Percentiles rank a stretch among this genome's conserved stretches.
phyloP scores from a whole-genome alignment of 495 filamentous ascomycete genomes.

The Penicillium simplicissimum region DNA sequence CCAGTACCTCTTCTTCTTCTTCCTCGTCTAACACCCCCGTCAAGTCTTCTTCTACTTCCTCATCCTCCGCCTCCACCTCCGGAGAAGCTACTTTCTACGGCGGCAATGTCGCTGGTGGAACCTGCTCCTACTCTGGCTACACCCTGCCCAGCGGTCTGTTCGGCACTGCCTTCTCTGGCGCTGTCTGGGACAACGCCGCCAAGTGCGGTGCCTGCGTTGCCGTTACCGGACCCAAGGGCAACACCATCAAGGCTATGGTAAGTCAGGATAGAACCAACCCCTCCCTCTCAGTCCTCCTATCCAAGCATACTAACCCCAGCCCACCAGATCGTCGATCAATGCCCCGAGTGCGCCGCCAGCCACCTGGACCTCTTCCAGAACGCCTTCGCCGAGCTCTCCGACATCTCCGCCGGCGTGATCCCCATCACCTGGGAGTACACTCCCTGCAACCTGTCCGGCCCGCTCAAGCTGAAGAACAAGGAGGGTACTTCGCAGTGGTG shows the following conservation, averaged over 20 bases:
- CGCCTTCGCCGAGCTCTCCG: conserved; percentile 52
- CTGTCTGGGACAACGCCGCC: conserved; percentile 51
- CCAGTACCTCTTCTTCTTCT: conserved; percentile 8
- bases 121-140: conserved; percentile 60
- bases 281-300: background rate
- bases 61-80: conserved; percentile 15
- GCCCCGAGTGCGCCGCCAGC: conserved; percentile 55
- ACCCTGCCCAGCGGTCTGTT: conserved; percentile 54
- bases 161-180: conserved; percentile 54
- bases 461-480: conserved; percentile 58
- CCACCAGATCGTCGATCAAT: conserved; percentile 59
- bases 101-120: conserved; percentile 57
- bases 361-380: conserved; percentile 61
- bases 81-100: conserved; percentile 56
- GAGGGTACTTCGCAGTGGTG: conserved; percentile 52
- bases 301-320: background rate
- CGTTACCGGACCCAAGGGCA: conserved; percentile 55
- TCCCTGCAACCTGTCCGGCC: conserved; percentile 51
- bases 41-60: conserved; percentile 14
- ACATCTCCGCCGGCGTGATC: conserved; percentile 53
- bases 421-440: conserved; percentile 53
- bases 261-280: conserved; percentile 8
- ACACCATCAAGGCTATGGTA: conserved; percentile 65
- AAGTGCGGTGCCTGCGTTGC: conserved; percentile 60
- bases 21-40: conserved; percentile 10